A percentile compares a stretch with the other conserved stretches of the same genome.
phyloP scores from a whole-genome alignment of 306 rosid genomes.

The Styphnolobium japonicum region DNA sequence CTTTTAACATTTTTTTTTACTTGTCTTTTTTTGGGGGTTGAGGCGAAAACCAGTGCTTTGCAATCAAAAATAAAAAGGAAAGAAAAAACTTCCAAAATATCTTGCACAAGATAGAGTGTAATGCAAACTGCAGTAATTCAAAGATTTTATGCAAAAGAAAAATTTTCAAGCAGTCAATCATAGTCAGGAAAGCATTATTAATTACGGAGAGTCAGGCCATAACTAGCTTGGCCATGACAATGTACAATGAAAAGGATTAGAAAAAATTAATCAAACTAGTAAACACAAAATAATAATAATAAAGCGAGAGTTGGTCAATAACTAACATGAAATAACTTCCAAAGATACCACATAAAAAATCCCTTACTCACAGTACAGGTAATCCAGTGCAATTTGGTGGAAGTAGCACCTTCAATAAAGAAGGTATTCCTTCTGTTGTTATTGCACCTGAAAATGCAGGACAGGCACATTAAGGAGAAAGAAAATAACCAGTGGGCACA shows the following conservation, averaged over 20 bases:
- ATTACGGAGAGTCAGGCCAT: background rate
- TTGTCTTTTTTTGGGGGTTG: too few species aligned
- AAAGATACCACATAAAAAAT: background rate
- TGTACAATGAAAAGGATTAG: background rate
- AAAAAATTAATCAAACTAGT: background rate
- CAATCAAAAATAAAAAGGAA: too few species aligned
- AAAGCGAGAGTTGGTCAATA: background rate
- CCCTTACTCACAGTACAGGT: constrained; percentile 66
- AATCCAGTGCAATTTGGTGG: constrained; percentile 79
- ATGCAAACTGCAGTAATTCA: background rate
- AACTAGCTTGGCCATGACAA: background rate
- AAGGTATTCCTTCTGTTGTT: constrained; percentile 94
- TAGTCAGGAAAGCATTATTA: background rate
- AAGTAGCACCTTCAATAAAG: constrained; percentile 85
- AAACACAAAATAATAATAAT: background rate
- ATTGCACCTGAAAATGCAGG: constrained; percentile 64
- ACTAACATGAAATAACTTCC: background rate
- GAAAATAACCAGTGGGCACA: background rate
- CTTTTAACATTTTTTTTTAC: background rate
- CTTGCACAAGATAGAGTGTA: background rate
- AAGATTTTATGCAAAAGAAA: too few species aligned
- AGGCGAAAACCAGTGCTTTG: background rate
- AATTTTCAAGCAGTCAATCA: background rate
- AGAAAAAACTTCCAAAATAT: too few species aligned
- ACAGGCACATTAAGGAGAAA: background rate